Base-by-base conservation (phyloP, 2,329 filamentous ascomycete species). In the Fusarium sp. region DNA sequence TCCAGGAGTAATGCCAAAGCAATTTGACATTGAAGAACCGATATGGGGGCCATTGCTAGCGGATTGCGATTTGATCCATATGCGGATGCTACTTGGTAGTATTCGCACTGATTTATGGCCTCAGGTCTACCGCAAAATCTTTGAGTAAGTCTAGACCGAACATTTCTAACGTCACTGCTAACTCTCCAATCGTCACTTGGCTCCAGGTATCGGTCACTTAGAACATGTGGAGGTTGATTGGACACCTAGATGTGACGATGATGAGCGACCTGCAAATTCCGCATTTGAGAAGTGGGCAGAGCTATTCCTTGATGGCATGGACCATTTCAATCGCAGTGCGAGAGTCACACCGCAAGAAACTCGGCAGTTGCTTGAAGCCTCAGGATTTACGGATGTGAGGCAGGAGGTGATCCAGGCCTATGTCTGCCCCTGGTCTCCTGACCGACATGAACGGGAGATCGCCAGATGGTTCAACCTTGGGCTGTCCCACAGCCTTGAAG, bases 141-240 rank as follows among this genome's bases (percentile, higher is more conserved):
- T 89, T 71, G 81, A 86, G 87, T 92, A 83, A 73, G 89, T 79
- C 18, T 15, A 5, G 10, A 46, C 14, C 33, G 22, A 22, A 14
- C 13, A 52, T 10, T 34, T n/a, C 22, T 26, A 44, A n/a, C n/a
- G 15, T 39, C 42, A 17, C 31, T 24, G 17, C 67, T 74, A 56
- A 75, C 42, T 44, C 26, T 31, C 46, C 28, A 40, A 40, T 48
- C 94, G 91, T 54, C 92, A 97, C 76, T 85, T 98, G 26, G 90
- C 89, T 72, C 93, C 94, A 2, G 90, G 91, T 2, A 86, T 83
- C 40, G 95, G 95, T 55, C 87, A 86, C 76, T 86, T 98, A 57
- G 95, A 98, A 79, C 94, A 97, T 72, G 88, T 97, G 48, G 95
- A 98, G 78, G 91, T 98, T 56, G 94, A 98, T 79, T 92, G 92